Conservation (phyloP, 139 green algal genomes). For the Chlorella sp. region DNA sequence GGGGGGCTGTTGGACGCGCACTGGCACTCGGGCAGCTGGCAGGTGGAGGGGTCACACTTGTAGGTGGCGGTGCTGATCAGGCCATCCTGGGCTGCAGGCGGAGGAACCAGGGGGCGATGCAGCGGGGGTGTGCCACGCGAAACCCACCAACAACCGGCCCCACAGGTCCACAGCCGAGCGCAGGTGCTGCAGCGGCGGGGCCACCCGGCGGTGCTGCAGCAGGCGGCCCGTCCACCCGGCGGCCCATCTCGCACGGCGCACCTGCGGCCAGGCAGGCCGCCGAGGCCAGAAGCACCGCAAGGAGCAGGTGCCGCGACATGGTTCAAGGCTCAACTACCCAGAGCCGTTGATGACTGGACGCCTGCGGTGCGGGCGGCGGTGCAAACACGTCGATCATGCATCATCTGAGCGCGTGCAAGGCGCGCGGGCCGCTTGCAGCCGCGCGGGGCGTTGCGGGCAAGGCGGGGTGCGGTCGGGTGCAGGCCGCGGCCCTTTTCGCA, state of each 20-base stretch:
- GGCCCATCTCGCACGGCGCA: not conserved
- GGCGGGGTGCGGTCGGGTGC: no score
- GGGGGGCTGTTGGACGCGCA: constrained; percentile 8
- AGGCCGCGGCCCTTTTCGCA: no score
- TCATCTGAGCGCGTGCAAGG: no score
- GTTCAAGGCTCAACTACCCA: no score
- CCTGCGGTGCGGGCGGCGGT: no score
- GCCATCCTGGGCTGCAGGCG: constrained; percentile 6
- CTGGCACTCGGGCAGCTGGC: constrained; percentile 22
- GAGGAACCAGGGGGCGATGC: not conserved
- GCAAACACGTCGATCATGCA: no score
- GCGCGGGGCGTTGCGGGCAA: no score
- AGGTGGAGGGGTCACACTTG: constrained; percentile 31
- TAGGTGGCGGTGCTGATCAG: constrained; percentile 12
- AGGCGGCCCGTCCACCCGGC: not conserved
- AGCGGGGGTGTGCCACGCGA: no score
- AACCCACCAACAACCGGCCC: not conserved
- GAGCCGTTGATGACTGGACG: no score
- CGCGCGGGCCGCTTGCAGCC: no score
- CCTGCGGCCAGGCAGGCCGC: constrained; percentile 1
- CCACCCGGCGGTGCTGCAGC: not conserved
- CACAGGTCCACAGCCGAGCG: not conserved
- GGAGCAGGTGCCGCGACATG: not conserved
- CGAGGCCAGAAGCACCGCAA: constrained; percentile 11
- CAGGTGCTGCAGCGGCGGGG: not conserved